Conservation (phyloP, 495 filamentous ascomycete genomes). For the Lasiosphaeria hispida region DNA sequence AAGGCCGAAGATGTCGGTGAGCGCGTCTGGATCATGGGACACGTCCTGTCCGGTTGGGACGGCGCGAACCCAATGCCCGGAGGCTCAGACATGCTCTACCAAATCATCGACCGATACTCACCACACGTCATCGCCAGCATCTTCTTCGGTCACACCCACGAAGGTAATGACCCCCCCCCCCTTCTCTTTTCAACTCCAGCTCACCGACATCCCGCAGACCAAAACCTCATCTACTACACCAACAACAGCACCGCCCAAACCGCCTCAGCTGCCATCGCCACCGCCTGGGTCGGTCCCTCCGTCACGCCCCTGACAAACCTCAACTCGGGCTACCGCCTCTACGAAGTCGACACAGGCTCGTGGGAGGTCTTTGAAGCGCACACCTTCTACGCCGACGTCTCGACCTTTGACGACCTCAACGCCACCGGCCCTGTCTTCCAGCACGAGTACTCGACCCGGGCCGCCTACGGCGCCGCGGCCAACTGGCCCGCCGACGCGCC, state of each 20-base stretch:
- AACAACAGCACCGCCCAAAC: constrained; percentile 47
- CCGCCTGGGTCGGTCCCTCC: constrained; percentile 52
- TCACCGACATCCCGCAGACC: constrained; percentile 11
- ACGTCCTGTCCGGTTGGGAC: constrained; percentile 53
- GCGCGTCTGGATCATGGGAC: constrained; percentile 56
- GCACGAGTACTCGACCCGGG: constrained; percentile 57
- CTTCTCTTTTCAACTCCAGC: background rate
- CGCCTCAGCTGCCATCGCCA: constrained; percentile 39
- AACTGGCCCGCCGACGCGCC: constrained; percentile 49
- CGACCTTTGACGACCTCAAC: constrained; percentile 37
- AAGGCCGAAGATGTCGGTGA: constrained; percentile 51
- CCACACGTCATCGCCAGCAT: constrained; percentile 55
- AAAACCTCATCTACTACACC: constrained; percentile 52
- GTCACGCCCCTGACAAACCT: constrained; percentile 53
- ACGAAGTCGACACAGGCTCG: constrained; percentile 53
- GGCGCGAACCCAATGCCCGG: constrained; percentile 49
- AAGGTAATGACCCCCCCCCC: constrained; percentile 30
- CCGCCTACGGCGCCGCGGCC: constrained; percentile 47
- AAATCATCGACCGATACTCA: constrained; percentile 56
- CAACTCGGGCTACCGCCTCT: constrained; percentile 56
- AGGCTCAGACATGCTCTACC: constrained; percentile 54
- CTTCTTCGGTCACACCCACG: constrained; percentile 59
- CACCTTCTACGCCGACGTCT: constrained; percentile 53
- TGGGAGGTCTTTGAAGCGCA: constrained; percentile 55
- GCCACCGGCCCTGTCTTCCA: constrained; percentile 42